Evolutionary conservation across 1,284 basidiomycete species (phyloP), one percentile per base, ranked within the genome.

Genomic region (Boletus mariae): DNA sequence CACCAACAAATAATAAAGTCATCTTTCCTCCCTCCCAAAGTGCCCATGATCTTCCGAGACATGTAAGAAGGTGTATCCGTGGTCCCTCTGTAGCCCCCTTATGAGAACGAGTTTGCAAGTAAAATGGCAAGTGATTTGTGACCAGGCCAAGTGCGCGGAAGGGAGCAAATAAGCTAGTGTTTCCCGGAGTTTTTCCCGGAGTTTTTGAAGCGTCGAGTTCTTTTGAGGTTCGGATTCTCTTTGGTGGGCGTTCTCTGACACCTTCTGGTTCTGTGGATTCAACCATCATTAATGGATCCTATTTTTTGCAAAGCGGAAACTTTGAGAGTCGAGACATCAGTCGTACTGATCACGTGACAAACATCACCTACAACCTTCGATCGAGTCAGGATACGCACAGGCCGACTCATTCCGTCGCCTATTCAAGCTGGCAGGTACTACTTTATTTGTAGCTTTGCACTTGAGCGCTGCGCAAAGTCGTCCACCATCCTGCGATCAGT

Each of bases 21-120:
- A 99, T 94, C 72, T 88, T 92, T 32, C 86, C 90, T 12, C 93
- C 94, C 65, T 98, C 94, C 96, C 96, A 99, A 71, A 98, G 79
- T 20, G 93, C 90, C 96, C 96, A 99, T 61, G 90, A 86, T 57
- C 80, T 83, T 13, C 96, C 96, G 5, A 98, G 71, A 62, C 92
- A 95, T 12, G 94, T 97, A 41, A 98, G 74, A 46, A 99, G 77
- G 61, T 93, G 87, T 54, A 94, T 76, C 45, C 82, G 80, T 1
- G 92, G 92, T 1, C 87, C 90, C 44, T 90, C 88, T 0, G 88
- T 84, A 8, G 92, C 85, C 32, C 93, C 93, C 69, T 94, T 96
- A 65, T 88, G 81, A 3, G 92, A 88, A 57, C 92, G 85, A 1
- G 90, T 84, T 74, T 96, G 93, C 52, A 98, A 73, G 6, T 89